Evolutionary conservation across 805 yeast genomes (phyloP), one percentile per base, ranked within the genome.

Genomic region (Torulaspora quercuum): DNA sequence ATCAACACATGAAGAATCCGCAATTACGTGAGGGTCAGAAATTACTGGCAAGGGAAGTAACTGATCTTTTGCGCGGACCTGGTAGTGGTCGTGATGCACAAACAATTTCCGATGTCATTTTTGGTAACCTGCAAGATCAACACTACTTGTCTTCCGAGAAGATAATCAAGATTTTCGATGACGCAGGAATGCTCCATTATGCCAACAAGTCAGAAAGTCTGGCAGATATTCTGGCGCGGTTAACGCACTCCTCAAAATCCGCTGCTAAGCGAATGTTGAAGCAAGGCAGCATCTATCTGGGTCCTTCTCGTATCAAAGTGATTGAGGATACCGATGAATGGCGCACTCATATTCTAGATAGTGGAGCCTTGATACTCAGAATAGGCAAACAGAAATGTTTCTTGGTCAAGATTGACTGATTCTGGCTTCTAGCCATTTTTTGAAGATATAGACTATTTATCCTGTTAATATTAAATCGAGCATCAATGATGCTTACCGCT

Each of bases 41-140:
- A 29, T 57, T 79, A 0, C 69, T 92, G 19, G 97, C 97, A 0
- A 63, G 75, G 22, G 95, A 90, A 55, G 83, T 89, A 30, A 82
- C 90, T 5, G 95, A 87, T 51, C 68, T 92, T 51, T 70, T 92
- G 26, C 96, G 89, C 61, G 97, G 97, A 0, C 69, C 68, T 6
- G 90, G 88, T 3, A 70, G 72, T 7, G 89, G 95, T 3, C 68
- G 72, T 16, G 73, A 76, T 24, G 84, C 92, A 48, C 75, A 76
- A 13, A 65, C 72, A 14, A 72, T 85, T 10, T 80, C 95, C 10
- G 72, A 79, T 5, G 72, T 83, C 35, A 55, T 88, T 25, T 88
- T 78, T 59, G 54, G 53, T 6, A 29, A 35, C 17, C 17, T 23
- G 9, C 29, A 37, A 4, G 16, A 14, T 3, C 11, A 13, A 5